A percentile compares a stretch with the other conserved stretches of the same genome.
Conservation (phyloP, 306 rosid species). For the Neltuma alba region DNA sequence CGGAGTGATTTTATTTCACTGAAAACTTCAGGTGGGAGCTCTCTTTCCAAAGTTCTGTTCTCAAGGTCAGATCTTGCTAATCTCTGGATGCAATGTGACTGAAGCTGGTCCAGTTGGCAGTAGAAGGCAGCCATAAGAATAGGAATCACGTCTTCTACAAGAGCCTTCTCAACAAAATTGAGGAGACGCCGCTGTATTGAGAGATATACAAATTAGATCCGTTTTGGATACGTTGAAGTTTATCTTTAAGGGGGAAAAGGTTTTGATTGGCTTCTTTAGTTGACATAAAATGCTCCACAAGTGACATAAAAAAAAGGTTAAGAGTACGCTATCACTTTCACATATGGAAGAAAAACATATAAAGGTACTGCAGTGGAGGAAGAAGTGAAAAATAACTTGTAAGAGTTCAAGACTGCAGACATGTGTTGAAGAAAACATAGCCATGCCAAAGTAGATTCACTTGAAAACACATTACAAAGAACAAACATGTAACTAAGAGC, state of each 20-base stretch:
- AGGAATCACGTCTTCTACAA: slow-evolving; percentile 82
- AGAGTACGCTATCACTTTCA: background rate
- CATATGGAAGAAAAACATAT: background rate
- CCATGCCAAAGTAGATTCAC: background rate
- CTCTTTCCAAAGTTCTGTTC: slow-evolving; percentile 62
- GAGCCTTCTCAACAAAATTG: slow-evolving; percentile 81
- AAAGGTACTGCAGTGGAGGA: background rate
- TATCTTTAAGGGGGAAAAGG: background rate
- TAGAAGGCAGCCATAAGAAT: slow-evolving; percentile 70
- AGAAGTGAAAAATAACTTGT: background rate
- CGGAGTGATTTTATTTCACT: slow-evolving; percentile 52
- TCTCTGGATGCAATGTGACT: slow-evolving; percentile 61
- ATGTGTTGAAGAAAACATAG: background rate
- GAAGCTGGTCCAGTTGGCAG: slow-evolving; percentile 68
- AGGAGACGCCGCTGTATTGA: slow-evolving; percentile 76
- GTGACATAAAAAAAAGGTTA: background rate
- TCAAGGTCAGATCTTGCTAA: slow-evolving; percentile 77
- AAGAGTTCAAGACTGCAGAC: background rate
- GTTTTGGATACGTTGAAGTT: slow-evolving; percentile 5
- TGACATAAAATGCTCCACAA: background rate
- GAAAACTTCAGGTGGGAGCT: slow-evolving; percentile 66
- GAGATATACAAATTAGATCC: slow-evolving; percentile 32
- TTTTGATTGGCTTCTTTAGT: background rate
- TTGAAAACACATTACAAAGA: background rate
- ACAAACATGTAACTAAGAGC: background rate